Base-by-base conservation (phyloP, 2,329 filamentous ascomycete species). In the Monilinia laxa region DNA sequence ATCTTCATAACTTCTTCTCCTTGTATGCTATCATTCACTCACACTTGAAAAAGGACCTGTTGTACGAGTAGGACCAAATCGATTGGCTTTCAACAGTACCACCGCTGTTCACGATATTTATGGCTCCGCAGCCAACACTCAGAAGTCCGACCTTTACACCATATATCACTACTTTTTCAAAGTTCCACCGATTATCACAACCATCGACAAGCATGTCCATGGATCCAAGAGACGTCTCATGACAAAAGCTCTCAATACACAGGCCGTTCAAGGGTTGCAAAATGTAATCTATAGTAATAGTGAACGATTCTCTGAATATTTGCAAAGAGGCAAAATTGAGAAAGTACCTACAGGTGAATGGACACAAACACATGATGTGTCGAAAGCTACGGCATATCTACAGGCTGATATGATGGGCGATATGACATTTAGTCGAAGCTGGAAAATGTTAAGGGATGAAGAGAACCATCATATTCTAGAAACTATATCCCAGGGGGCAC, bases 1-100 rank as follows among this genome's bases (percentile, higher is more conserved):
- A 74, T 16, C 23, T 28, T 7, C 9, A 31, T 16, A 54, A 9
- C 18, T 54, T 20, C 52, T 31, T 18, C 25, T 16, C 35, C 31
- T 9, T 14, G 3, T 12, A n/a, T 49, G 18, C 12, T 11, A 58
- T 9, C 23, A 11, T 16, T 18, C 6, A 49, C n/a, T 56, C 9
- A 20, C 2, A 4, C 11, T 7, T 51, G 20, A 11, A 0, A 20
- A 31, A 86, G 85, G 86, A 71, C 79, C 81, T 18, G 77, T 87
- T 62, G 89, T 94, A n/a, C 90, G 91, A 20, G 18, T 58, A 25
- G 62, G 62, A 25, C 40, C 62, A 58, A 60, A 64, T 38, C 23
- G 38, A 58, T 4, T 64, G 25, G 25, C 62, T 25, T 35, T 49
- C 4, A 58, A 49, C 5, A 64, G 38, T 12, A 35, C 16, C n/a